Conservation (phyloP, 1,139 yeast genomes). For the Pneumocystis jirovecii region DNA sequence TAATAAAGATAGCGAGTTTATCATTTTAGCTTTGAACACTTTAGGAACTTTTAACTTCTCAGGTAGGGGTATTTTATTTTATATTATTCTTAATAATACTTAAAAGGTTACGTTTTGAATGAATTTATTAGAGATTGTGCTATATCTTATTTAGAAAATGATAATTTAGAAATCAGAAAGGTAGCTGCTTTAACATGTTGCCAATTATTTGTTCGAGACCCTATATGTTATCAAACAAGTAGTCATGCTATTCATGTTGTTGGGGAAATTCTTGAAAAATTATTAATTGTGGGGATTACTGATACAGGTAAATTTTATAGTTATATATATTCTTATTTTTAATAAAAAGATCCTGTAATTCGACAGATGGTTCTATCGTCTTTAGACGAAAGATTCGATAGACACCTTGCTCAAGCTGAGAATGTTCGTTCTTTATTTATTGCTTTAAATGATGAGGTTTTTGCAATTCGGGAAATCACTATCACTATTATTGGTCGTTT, state of each 20-base stretch:
- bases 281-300: conserved; percentile 73
- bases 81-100: neutral
- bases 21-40: conserved; percentile 58
- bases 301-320: conserved; percentile 40
- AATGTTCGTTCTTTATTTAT: conserved; percentile 72
- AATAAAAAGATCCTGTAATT: conserved; percentile 42
- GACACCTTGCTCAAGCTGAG: conserved; percentile 87
- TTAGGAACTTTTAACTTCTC: conserved; percentile 61
- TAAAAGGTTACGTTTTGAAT: conserved; percentile 47
- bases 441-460: conserved; percentile 82
- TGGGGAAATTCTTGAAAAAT: conserved; percentile 65
- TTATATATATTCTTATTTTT: neutral
- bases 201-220: conserved; percentile 61
- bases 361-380: conserved; percentile 64
- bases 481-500: conserved; percentile 69
- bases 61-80: conserved; percentile 6
- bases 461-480: conserved; percentile 68
- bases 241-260: conserved; percentile 73
- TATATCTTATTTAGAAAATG: conserved; percentile 66
- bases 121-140: conserved; percentile 81
- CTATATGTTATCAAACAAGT: conserved; percentile 74
- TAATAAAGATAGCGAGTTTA: conserved; percentile 35
- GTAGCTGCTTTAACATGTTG: conserved; percentile 78
- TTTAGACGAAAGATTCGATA: conserved; percentile 64
- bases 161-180: conserved; percentile 62